A percentile compares a stretch with the other conserved stretches of the same genome.
Conservation (phyloP, 1,139 yeast genomes). For the Lodderomyces margitis region DNA sequence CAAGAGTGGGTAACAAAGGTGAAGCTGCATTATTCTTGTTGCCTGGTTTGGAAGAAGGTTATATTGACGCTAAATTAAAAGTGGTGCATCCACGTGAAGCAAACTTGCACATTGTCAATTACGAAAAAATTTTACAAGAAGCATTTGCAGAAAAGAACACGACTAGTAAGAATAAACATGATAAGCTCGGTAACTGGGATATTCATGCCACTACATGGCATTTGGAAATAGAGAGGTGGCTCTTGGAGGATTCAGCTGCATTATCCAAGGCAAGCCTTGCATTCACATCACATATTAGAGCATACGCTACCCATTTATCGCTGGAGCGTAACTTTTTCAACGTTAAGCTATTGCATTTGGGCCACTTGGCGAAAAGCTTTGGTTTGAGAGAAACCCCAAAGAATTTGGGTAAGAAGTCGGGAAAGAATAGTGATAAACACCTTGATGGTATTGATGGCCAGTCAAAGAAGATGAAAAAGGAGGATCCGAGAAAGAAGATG, state of each 20-base stretch:
- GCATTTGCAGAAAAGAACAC: constrained; percentile 59
- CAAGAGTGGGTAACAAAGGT: constrained; percentile 69
- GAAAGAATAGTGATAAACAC: constrained; percentile 13
- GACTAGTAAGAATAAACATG: constrained; percentile 20
- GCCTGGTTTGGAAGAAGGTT: constrained; percentile 87
- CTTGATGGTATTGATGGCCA: constrained; percentile 1
- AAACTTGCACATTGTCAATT: constrained; percentile 35
- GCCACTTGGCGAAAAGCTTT: constrained; percentile 92
- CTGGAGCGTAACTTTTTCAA: constrained; percentile 78
- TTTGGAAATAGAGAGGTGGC: constrained; percentile 82
- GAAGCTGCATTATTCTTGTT: constrained; percentile 69
- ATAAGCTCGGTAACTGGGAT: constrained; percentile 68
- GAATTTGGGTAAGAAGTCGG: constrained; percentile 49
- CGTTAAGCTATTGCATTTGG: constrained; percentile 79
- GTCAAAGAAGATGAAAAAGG: constrained; percentile 36
- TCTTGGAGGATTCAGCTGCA: constrained; percentile 62
- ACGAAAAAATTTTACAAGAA: constrained; percentile 52
- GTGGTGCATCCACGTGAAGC: constrained; percentile 61
- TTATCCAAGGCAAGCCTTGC: constrained; percentile 71
- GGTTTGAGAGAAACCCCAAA: constrained; percentile 95
- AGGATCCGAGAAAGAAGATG: constrained; percentile 69
- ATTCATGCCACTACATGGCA: constrained; percentile 97
- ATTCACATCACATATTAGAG: constrained; percentile 85
- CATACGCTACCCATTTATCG: constrained; percentile 93
- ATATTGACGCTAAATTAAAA: constrained; percentile 53